These are phyloP conservation scores for Eucalyptus dawsonii DNA, from an alignment of 345 rosid genomes.

Conservation along the genomic window DNA sequence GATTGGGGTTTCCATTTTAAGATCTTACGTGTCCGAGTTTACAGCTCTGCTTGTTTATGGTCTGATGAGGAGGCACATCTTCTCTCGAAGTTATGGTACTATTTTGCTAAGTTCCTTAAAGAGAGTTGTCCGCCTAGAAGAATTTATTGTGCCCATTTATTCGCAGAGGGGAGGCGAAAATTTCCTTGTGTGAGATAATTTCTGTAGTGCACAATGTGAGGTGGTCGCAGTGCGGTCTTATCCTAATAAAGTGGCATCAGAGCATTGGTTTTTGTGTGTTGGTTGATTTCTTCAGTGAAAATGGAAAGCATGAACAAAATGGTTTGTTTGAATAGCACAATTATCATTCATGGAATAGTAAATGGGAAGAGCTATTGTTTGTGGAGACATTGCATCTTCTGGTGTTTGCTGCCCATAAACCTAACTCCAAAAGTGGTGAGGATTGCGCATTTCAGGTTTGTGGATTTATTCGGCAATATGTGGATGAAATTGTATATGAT, in stretches of 20 bases:
- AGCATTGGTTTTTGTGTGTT: no score
- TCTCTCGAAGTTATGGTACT: no score
- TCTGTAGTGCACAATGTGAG: not conserved
- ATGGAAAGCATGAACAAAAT: not conserved
- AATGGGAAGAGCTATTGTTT: not conserved
- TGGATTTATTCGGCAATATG: not conserved
- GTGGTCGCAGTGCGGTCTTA: not conserved
- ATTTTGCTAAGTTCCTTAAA: no score
- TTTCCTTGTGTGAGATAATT: not conserved
- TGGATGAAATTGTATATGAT: not conserved
- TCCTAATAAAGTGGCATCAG: not conserved
- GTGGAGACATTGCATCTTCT: not conserved
- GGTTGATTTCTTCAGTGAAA: not conserved
- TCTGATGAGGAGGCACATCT: no score
- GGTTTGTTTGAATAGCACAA: not conserved
- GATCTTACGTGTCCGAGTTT: no score
- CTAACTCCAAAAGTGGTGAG: not conserved
- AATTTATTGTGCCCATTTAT: no score
- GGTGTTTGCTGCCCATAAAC: not conserved
- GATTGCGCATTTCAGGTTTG: not conserved
- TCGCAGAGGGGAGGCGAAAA: not conserved
- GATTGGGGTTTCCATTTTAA: no score
- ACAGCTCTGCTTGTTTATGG: no score
- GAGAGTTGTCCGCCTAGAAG: no score
- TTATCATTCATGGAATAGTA: not conserved